phyloP scores from a whole-genome alignment of 169 alveolate genomes.

The Blepharisma undulans region DNA sequence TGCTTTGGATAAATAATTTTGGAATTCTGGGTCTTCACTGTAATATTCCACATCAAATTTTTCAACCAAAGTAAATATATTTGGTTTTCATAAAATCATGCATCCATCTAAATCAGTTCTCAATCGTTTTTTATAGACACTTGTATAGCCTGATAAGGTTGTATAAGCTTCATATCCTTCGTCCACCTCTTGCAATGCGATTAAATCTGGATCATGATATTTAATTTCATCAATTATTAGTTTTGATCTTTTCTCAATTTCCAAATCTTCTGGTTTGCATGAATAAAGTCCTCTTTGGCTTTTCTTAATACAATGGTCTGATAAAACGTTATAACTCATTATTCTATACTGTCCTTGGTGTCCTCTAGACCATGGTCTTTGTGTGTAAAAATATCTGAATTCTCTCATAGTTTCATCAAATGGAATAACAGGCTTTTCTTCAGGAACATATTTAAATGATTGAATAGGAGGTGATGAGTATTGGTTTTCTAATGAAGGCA shows the following conservation, averaged over 20 bases:
- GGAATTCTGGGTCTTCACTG: background rate
- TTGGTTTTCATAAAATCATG: conserved; percentile 16
- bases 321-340: background rate
- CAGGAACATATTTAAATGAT: background rate
- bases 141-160: background rate
- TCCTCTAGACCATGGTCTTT: background rate
- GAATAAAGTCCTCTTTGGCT: background rate
- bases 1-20: background rate
- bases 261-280: background rate
- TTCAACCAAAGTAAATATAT: background rate
- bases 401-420: background rate
- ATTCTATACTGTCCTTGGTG: background rate
- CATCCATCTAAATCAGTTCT: background rate
- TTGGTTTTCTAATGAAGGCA: background rate
- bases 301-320: background rate
- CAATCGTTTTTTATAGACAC: background rate
- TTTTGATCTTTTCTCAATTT: background rate
- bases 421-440: background rate
- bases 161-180: background rate
- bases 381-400: background rate
- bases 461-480: background rate
- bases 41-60: background rate
- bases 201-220: background rate
- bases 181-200: background rate
- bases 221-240: background rate